Evolutionary conservation across 2,329 filamentous ascomycete species (phyloP).

Genomic region (Sporothrix sp.): DNA sequence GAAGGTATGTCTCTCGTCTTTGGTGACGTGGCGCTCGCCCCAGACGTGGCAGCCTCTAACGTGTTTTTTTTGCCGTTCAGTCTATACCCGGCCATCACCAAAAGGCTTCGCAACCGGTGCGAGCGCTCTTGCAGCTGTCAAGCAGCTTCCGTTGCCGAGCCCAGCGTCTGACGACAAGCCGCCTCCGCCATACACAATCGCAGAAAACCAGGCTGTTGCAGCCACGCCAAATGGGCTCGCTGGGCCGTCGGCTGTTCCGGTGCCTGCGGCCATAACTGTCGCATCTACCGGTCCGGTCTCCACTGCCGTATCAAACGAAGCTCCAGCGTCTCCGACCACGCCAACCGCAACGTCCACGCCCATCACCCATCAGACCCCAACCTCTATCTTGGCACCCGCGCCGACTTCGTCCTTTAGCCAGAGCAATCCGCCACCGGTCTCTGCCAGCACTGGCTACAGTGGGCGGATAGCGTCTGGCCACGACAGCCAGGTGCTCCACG

Average conservation of each 20-base stretch:
- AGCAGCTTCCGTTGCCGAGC: conserved; percentile 10
- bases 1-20: conserved; percentile 56
- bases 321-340: conserved; percentile 21
- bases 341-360: conserved; percentile 21
- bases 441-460: conserved; percentile 27
- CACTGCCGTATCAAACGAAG: conserved; percentile 11
- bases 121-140: conserved; percentile 19
- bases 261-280: background rate
- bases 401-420: conserved; percentile 16
- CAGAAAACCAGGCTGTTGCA: conserved; percentile 20
- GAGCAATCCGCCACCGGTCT: conserved; percentile 10
- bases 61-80: conserved; percentile 21
- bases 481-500: conserved; percentile 76
- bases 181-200: background rate
- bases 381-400: background rate
- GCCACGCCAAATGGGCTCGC: conserved; percentile 22
- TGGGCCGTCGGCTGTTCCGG: conserved; percentile 15
- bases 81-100: conserved; percentile 52
- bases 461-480: conserved; percentile 31
- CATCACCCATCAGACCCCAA: conserved; percentile 11
- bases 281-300: background rate
- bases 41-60: too few species aligned
- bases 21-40: background rate
- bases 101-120: conserved; percentile 27
- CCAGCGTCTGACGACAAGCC: background rate